Evolutionary conservation across 805 yeast genomes (phyloP), one percentile per base, ranked within the genome.

Genomic region (Kuraishia piskuri): DNA sequence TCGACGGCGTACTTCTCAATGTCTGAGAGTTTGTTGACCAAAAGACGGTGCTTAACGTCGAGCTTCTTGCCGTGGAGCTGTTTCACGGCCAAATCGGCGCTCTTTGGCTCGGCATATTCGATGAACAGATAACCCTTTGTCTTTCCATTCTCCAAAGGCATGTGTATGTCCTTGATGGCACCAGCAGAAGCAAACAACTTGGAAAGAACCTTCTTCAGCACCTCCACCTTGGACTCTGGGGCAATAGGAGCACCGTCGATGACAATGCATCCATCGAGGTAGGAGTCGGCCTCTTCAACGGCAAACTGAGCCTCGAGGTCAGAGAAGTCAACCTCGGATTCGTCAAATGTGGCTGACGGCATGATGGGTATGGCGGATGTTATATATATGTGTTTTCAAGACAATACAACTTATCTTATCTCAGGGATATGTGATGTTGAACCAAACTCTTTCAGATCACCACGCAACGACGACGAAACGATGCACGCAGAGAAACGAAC

Each of bases 211-310:
- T 89, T 91, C 60, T 84, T 79, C 66, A 94, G 79, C 55, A 88
- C 82, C 53, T 90, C 88, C 51, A 84, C 88, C 72, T 94, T 94
- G 52, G 89, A 68, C 66, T 86, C 96, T 55, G 97, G 96, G 23
- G 96, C 96, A 57, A 90, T 76, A 60, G 99, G 99, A 10, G 96
- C 91, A 50, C 99, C 99, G 67, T 90, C 97, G 51, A 90, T 86
- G 26, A 92, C 88, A 54, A 92, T 82, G 65, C 82, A 90, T 63
- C 80, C 80, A 63, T 88, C 96, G 54, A 88, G 76, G 51, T 83
- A 80, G 54, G 77, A 72, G 52, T 80, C 82, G 52, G 78, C 82
- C 54, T 80, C 78, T 51, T 67, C 63, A 50, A 86, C 83, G 22
- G 79, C 69, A 68, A 78, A 90, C 70, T 88, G 76, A 54, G 78